Conservation (phyloP, 78 protist genomes). For the Emiliania huxleyi region DNA sequence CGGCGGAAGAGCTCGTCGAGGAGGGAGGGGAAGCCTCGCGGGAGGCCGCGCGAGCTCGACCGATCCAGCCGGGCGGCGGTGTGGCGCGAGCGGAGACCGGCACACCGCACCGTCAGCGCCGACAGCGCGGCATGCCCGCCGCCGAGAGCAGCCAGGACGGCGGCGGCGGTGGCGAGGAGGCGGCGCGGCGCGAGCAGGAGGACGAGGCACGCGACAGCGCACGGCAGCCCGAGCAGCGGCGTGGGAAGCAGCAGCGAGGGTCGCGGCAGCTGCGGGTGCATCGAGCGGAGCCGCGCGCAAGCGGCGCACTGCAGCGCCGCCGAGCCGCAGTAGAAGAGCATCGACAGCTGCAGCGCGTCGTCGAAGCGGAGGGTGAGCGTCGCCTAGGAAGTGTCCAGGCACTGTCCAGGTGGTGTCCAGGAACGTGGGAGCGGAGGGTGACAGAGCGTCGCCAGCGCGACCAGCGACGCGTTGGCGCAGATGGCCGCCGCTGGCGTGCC, state of each 20-base stretch:
- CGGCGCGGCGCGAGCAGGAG: background rate
- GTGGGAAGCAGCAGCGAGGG: background rate
- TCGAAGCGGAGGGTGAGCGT: background rate
- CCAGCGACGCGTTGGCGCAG: background rate
- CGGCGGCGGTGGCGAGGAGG: background rate
- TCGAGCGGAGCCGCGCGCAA: background rate
- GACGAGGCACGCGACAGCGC: background rate
- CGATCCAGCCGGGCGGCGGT: no score
- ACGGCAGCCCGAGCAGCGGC: background rate
- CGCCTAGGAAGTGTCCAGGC: no score
- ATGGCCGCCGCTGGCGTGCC: background rate
- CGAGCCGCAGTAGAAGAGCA: background rate
- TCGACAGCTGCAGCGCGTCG: background rate
- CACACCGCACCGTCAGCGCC: no score
- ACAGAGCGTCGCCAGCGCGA: background rate
- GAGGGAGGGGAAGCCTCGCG: no score
- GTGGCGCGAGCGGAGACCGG: no score
- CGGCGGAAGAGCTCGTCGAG: no score
- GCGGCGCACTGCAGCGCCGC: background rate
- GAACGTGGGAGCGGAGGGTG: no score
- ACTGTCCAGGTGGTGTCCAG: no score
- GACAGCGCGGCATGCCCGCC: no score
- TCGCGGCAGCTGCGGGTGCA: background rate
- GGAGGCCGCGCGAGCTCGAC: no score
- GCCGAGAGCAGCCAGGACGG: no score